A percentile compares a stretch with the other conserved stretches of the same genome.
These are phyloP conservation scores for Cutaneotrichosporon cutaneum DNA, from an alignment of 1,284 basidiomycete genomes.

Conservation along the genomic window DNA sequence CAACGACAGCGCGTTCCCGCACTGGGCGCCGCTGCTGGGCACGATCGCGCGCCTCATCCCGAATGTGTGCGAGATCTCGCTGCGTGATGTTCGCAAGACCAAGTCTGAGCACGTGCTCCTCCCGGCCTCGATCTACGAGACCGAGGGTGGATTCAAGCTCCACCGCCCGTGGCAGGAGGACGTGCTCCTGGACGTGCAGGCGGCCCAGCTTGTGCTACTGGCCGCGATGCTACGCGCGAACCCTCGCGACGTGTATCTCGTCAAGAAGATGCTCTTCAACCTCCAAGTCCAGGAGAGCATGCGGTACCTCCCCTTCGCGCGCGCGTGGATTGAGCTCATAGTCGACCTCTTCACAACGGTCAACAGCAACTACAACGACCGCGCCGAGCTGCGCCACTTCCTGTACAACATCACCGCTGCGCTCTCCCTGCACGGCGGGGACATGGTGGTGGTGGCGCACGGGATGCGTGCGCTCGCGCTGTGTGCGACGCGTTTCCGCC, in stretches of 20 bases:
- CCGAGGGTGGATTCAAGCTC: slow-evolving; percentile 56
- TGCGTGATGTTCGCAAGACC: slow-evolving; percentile 69
- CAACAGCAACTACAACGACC: slow-evolving; percentile 72
- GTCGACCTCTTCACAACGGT: slow-evolving; percentile 69
- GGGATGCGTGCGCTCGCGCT: slow-evolving; percentile 67
- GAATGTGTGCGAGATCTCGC: slow-evolving; percentile 69
- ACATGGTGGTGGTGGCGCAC: slow-evolving; percentile 66
- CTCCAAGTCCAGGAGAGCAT: slow-evolving; percentile 54
- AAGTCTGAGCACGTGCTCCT: slow-evolving; percentile 71
- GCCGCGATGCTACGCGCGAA: slow-evolving; percentile 65
- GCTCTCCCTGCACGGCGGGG: slow-evolving; percentile 64
- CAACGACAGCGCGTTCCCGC: slow-evolving; percentile 55
- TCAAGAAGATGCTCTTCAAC: slow-evolving; percentile 67
- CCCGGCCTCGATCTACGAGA: slow-evolving; percentile 58
- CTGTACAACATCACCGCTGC: slow-evolving; percentile 69
- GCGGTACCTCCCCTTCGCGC: slow-evolving; percentile 55
- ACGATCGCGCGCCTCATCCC: slow-evolving; percentile 61
- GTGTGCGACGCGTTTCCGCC: slow-evolving; percentile 71
- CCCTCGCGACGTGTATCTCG: slow-evolving; percentile 66
- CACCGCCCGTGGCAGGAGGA: slow-evolving; percentile 56
- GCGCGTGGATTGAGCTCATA: slow-evolving; percentile 69
- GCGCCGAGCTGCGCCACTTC: slow-evolving; percentile 67
- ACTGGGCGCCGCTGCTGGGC: slow-evolving; percentile 61
- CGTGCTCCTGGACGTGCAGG: slow-evolving; percentile 62
- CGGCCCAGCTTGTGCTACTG: slow-evolving; percentile 70